phyloP scores from a whole-genome alignment of 106 monocot genomes.

The Iris macrosiphon region DNA sequence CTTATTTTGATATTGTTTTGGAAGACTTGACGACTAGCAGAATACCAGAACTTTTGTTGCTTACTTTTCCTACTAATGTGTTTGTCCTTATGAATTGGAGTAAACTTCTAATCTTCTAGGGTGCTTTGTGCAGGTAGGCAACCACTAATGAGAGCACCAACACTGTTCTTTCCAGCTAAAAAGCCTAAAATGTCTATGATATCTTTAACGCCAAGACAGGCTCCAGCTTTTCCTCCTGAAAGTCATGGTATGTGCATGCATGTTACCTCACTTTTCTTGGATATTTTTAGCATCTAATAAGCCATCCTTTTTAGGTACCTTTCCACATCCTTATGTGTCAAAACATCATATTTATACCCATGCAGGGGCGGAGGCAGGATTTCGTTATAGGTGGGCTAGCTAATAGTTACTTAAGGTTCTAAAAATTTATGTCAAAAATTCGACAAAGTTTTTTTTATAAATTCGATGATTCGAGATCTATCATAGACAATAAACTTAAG shows the following conservation, averaged over 20 bases:
- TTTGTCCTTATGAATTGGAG: background rate
- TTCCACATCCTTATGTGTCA: conserved; percentile 6
- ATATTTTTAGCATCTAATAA: conserved; percentile 9
- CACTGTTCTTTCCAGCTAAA: conserved; percentile 13
- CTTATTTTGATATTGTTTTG: too few relatives aligned
- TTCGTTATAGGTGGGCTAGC: too few relatives aligned
- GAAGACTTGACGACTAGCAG: background rate
- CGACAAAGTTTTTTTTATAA: too few relatives aligned
- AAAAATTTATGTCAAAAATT: too few relatives aligned
- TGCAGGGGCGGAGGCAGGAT: too few relatives aligned
- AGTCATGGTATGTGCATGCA: conserved; percentile 34
- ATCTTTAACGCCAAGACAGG: conserved; percentile 12
- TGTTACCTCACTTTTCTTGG: background rate
- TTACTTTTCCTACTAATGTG: background rate
- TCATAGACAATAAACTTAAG: too few relatives aligned
- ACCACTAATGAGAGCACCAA: background rate
- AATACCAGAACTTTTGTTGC: background rate
- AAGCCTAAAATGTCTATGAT: conserved; percentile 18
- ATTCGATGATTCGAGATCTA: too few relatives aligned
- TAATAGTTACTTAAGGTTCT: too few relatives aligned
- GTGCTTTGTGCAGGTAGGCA: conserved; percentile 1
- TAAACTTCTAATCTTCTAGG: background rate
- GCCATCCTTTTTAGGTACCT: background rate
- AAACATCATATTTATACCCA: conserved; percentile 15
- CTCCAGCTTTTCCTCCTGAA: conserved; percentile 32